A percentile compares a stretch with the other conserved stretches of the same genome.
phyloP scores from a whole-genome alignment of 1,139 yeast genomes.

The Saccharomyces hybrid region DNA sequence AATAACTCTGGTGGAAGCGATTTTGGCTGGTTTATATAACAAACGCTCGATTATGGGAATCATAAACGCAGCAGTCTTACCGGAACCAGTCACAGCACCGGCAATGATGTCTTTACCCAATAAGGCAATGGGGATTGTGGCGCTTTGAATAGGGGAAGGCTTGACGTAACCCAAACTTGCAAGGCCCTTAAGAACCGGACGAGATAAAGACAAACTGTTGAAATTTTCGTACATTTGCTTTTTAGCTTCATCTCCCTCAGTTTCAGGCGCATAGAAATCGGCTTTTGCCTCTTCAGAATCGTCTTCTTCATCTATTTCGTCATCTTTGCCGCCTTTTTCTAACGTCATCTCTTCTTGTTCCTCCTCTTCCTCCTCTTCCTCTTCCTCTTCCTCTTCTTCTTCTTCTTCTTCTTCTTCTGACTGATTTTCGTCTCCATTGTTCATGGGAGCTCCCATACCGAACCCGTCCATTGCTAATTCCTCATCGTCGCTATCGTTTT shows the following conservation, averaged over 20 bases:
- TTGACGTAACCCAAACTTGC: slow-evolving; percentile 69
- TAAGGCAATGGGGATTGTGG: slow-evolving; percentile 87
- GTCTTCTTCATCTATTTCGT: slow-evolving; percentile 38
- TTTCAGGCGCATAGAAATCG: slow-evolving; percentile 54
- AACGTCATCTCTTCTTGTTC: slow-evolving; percentile 24
- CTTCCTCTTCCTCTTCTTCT: slow-evolving; percentile 31
- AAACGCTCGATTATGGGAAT: slow-evolving; percentile 92
- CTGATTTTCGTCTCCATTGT: slow-evolving; percentile 29
- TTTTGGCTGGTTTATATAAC: slow-evolving; percentile 75
- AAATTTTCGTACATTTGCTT: slow-evolving; percentile 53
- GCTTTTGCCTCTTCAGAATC: slow-evolving; percentile 71
- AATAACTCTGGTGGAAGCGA: slow-evolving; percentile 82
- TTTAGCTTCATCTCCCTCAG: slow-evolving; percentile 41
- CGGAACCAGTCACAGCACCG: slow-evolving; percentile 99
- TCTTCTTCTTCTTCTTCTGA: slow-evolving; percentile 25
- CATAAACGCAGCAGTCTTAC: slow-evolving; percentile 97
- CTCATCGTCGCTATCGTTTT: slow-evolving; percentile 39
- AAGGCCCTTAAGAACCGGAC: slow-evolving; percentile 83
- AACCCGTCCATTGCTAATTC: slow-evolving; percentile 65
- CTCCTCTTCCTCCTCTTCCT: slow-evolving; percentile 23
- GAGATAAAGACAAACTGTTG: slow-evolving; percentile 70
- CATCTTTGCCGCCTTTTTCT: slow-evolving; percentile 33
- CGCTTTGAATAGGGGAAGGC: slow-evolving; percentile 92
- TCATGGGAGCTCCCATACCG: slow-evolving; percentile 52
- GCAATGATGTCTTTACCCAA: slow-evolving; percentile 94